Evolutionary conservation across 2,329 filamentous ascomycete species (phyloP).

Genomic region (Phyllosticta citribraziliensis): DNA sequence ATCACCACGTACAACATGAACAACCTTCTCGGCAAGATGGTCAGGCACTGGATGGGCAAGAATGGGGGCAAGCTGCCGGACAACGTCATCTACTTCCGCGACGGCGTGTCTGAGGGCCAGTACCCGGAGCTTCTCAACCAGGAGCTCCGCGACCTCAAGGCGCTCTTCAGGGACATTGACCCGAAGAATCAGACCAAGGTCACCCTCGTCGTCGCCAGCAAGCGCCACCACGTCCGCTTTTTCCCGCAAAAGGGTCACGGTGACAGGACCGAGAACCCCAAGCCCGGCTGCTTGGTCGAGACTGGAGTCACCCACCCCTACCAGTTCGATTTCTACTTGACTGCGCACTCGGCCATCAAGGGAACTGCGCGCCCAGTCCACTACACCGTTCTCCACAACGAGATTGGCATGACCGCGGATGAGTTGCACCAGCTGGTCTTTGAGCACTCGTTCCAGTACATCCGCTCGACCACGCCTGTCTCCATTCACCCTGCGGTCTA

Average conservation of each 20-base stretch:
- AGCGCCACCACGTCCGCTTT: constrained; percentile 89
- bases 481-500: constrained; percentile 85
- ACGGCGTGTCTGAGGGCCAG: constrained; percentile 83
- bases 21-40: constrained; percentile 54
- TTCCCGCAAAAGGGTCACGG: constrained; percentile 55
- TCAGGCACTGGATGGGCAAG: constrained; percentile 53
- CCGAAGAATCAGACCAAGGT: constrained; percentile 49
- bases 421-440: constrained; percentile 83
- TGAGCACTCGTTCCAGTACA: constrained; percentile 89
- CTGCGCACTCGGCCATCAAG: constrained; percentile 71
- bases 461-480: constrained; percentile 83
- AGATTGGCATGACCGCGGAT: constrained; percentile 57
- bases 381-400: constrained; percentile 82
- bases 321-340: constrained; percentile 79
- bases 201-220: constrained; percentile 80
- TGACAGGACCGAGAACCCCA: constrained; percentile 71
- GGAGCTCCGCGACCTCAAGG: constrained; percentile 66
- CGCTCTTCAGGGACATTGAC: constrained; percentile 17
- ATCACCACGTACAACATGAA: constrained; percentile 58
- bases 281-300: constrained; percentile 83
- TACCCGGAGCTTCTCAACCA: constrained; percentile 68
- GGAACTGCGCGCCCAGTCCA: constrained; percentile 88
- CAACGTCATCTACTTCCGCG: constrained; percentile 86
- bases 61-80: constrained; percentile 49
- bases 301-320: constrained; percentile 81